Percentiles rank a stretch among this genome's conserved stretches.
These are phyloP conservation scores for Ustilago bromivora DNA, from an alignment of 1,284 basidiomycete genomes.

Conservation along the genomic window DNA sequence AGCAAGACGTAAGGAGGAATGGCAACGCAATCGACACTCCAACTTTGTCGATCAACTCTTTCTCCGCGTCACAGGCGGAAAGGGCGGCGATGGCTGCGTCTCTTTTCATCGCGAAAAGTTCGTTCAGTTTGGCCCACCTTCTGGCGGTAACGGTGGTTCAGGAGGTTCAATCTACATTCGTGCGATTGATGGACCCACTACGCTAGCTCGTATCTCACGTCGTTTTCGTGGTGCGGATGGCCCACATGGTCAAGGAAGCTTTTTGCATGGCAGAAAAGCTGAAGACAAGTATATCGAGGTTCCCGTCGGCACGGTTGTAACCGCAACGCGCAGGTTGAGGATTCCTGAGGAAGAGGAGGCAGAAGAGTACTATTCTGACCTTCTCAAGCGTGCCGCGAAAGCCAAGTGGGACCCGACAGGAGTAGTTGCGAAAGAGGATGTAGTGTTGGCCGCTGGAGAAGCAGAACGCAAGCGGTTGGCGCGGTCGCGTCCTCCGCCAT, in stretches of 20 bases:
- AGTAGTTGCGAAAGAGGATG: constrained; percentile 42
- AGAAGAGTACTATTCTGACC: constrained; percentile 54
- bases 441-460: constrained; percentile 32
- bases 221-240: constrained; percentile 58
- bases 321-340: constrained; percentile 36
- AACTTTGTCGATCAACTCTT: constrained; percentile 64
- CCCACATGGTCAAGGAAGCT: constrained; percentile 64
- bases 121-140: constrained; percentile 66
- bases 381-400: constrained; percentile 43
- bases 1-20: constrained; percentile 57
- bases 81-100: constrained; percentile 68
- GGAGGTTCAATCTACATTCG: constrained; percentile 65
- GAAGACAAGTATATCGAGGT: constrained; percentile 61
- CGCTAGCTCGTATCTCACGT: constrained; percentile 58
- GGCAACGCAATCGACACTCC: constrained; percentile 55
- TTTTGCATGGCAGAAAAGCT: constrained; percentile 58
- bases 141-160: constrained; percentile 65
- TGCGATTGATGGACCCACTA: constrained; percentile 53
- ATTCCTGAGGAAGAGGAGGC: constrained; percentile 51
- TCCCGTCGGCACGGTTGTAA: constrained; percentile 67
- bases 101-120: constrained; percentile 68
- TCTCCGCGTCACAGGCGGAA: constrained; percentile 57
- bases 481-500: constrained; percentile 13
- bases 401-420: constrained; percentile 48
- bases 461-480: constrained; percentile 25